Percentiles rank a stretch among this genome's conserved stretches.
Conservation (phyloP, 345 rosid genomes). For the Euclidium syriacum region DNA sequence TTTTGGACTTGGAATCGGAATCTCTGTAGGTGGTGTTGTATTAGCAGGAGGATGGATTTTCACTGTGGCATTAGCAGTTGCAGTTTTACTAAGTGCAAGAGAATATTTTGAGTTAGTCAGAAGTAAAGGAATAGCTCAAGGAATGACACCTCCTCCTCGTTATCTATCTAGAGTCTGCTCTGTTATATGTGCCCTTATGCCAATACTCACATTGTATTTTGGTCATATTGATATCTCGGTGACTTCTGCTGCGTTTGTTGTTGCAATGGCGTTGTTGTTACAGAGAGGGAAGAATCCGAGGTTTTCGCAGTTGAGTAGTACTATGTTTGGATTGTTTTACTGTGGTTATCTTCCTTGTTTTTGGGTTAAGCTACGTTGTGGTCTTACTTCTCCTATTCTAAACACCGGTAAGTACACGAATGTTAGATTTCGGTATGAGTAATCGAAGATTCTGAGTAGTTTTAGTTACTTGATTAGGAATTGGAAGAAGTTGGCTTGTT, state of each 20-base stretch:
- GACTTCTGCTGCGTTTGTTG: slow-evolving; percentile 74
- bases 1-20: slow-evolving; percentile 75
- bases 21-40: slow-evolving; percentile 73
- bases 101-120: slow-evolving; percentile 90
- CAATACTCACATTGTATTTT: slow-evolving; percentile 74
- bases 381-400: slow-evolving; percentile 70
- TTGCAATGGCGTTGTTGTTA: slow-evolving; percentile 74
- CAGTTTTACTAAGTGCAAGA: slow-evolving; percentile 68
- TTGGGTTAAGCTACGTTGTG: slow-evolving; percentile 92
- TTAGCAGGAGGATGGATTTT: slow-evolving; percentile 92
- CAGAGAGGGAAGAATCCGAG: slow-evolving; percentile 93
- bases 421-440: neutral
- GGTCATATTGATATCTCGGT: slow-evolving; percentile 84
- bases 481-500: slow-evolving; percentile 64
- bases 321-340: slow-evolving; percentile 83
- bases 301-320: slow-evolving; percentile 85
- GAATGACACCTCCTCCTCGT: slow-evolving; percentile 98
- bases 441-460: slow-evolving; percentile 10
- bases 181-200: slow-evolving; percentile 79
- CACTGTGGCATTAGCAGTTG: slow-evolving; percentile 55
- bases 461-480: slow-evolving; percentile 48
- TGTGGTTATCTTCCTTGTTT: slow-evolving; percentile 97
- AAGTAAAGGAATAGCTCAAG: slow-evolving; percentile 79
- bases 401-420: slow-evolving; percentile 59
- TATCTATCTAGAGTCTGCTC: slow-evolving; percentile 92